Base-by-base conservation (phyloP, 2,329 filamentous ascomycete species). In the Arthroderma sp. region DNA sequence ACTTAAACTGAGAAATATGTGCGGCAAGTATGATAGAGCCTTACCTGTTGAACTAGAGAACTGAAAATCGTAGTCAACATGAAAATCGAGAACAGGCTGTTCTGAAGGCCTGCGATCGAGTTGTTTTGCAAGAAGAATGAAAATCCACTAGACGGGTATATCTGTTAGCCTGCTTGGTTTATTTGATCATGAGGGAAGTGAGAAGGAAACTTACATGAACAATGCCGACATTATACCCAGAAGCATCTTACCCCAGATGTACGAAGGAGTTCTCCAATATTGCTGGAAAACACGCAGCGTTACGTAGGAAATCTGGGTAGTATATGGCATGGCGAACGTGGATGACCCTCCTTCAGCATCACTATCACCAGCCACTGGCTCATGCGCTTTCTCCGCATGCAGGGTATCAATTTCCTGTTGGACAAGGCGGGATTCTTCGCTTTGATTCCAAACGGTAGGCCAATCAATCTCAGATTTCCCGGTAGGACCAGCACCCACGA, bases 1-100 rank as follows among this genome's bases (percentile, higher is more conserved):
- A 29, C 11, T 29, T 5, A 31, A 28, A 39, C n/a, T 11, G 31
- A 9, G 29, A 8, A 39, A 40, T n/a, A 7, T 45, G 36, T 36
- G 4, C 29, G 4, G 2, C 10, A 10, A 34, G 37, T 30, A 36
- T 77, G 75, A 54, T 85, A 85, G 54, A 84, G 36, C 76, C 56
- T 53, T 50, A 66, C 61, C 52, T 72, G 72, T 52, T 76, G 71
- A 1, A 73, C 70, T 11, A 76, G 56, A 3, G 68, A 70, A 1
- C 73, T 72, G 57, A 77, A 76, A 33, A 73, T 67, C 2, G 68
- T 65, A 52, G 69, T 69, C 43, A 89, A 66, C 73, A 89, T 83
- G 72, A 93, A 93, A 51, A 91, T 82, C 58, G 79, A 75, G 60
- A 93, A 93, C 71, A 89, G 80, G 54, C 88, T 83, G 65, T 91